Evolutionary conservation across 1,284 basidiomycete genomes (phyloP).

Genomic region (Apiotrichum gamsii): DNA sequence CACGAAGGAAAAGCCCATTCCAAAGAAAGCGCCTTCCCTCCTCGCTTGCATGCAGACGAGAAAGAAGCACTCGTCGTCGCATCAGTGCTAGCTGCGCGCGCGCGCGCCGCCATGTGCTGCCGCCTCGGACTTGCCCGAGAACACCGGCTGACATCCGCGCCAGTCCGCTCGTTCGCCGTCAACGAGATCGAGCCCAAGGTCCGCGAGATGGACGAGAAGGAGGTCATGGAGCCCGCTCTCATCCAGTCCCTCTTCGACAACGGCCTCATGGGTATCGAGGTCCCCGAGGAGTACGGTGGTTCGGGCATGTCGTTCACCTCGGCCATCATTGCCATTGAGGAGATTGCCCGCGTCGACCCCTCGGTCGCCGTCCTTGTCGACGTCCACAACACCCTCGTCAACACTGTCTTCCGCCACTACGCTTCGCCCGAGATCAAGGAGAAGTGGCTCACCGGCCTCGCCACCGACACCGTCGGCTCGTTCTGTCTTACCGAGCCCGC

Average conservation of each 20-base stretch:
- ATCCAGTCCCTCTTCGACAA: slow-evolving; percentile 91
- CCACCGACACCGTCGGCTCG: slow-evolving; percentile 77
- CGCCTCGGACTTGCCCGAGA: no score
- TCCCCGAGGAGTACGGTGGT: slow-evolving; percentile 72
- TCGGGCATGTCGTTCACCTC: slow-evolving; percentile 88
- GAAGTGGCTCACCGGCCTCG: slow-evolving; percentile 80
- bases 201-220: slow-evolving; percentile 95
- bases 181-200: slow-evolving; percentile 88
- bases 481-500: slow-evolving; percentile 93
- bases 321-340: slow-evolving; percentile 86
- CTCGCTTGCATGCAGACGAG: no score
- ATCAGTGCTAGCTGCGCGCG: no score
- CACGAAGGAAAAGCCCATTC: no score
- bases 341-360: slow-evolving; percentile 92
- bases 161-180: slow-evolving; percentile 78
- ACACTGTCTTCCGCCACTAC: slow-evolving; percentile 87
- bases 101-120: no score
- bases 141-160: no score
- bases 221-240: slow-evolving; percentile 75
- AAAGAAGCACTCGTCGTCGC: no score
- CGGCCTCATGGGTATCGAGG: slow-evolving; percentile 97
- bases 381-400: slow-evolving; percentile 97
- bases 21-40: no score
- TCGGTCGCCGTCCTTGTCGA: slow-evolving; percentile 95
- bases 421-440: slow-evolving; percentile 78